Evolutionary conservation across 176 grass and related monocot species (phyloP), one percentile per base, ranked within the genome.

Genomic region (Rhynchospora pubera): DNA sequence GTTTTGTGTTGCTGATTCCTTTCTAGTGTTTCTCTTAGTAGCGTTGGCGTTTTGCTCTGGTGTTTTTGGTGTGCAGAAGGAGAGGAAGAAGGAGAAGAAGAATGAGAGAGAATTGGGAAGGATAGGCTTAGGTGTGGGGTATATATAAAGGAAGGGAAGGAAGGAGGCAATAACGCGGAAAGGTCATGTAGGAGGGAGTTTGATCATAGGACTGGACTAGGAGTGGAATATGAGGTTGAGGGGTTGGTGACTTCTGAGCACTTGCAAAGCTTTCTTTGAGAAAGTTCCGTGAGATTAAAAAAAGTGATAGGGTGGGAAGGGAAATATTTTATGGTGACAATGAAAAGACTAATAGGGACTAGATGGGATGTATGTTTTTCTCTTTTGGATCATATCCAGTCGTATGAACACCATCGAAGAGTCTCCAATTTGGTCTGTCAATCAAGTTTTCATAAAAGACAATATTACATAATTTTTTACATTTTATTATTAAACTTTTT

Each of bases 131-230:
- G 59, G 46, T 13, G 34, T 1, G 21, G 63, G 21, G 3, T 8
- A 39, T 85, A 65, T 93, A 91, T 89, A 91, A 77, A 91, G 85
- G 52, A 23, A 19, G 28, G 12, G 74, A 47, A 9, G 7, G 18
- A 21, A 23, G 13, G 11, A 78, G 81, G 65, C 34, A 87, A 74
- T 14, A 59, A 89, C 89, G 89, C 87, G 91, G 91, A 93, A 93
- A 80, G 73, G 84, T 83, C 81, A 86, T 82, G 82, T 61, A 83
- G n/a, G n/a, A n/a, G n/a, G n/a, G n/a, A n/a, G n/a, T n/a, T n/a
- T n/a, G n/a, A n/a, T n/a, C n/a, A n/a, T n/a, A n/a, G 57, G 65
- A 66, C 83, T 43, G 71, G 84, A 79, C 87, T 86, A 43, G 59
- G 78, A 5, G 16, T 6, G 2, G 23, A 24, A 47, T 13, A 12